Base-by-base conservation (phyloP, 1,284 basidiomycete species). In the Exobasidium rhododendri region DNA sequence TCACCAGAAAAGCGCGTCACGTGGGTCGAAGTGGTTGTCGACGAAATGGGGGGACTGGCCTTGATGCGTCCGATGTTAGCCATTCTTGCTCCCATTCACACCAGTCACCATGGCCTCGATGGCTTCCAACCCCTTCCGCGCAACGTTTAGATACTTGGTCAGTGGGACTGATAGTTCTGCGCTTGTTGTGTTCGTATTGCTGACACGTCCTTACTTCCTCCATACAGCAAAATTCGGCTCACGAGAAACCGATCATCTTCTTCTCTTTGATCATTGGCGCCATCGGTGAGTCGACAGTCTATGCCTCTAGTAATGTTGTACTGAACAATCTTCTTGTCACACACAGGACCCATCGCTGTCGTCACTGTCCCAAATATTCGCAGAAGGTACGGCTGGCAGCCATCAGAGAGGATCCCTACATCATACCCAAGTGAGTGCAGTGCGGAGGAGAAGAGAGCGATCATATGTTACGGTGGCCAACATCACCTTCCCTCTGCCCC, bases 211-310 rank as follows among this genome's bases (percentile, higher is more conserved):
- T n/a, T n/a, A n/a, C n/a, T n/a, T n/a, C n/a, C n/a, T n/a, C n/a
- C n/a, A n/a, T n/a, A 7, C 57, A 87, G 86, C 86, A 87, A 85
- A 87, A 89, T 65, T 86, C 88, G 75, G 91, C 92, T 40, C 94
- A 97, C 83, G 92, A 96, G 82, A 87, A 87, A 73, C 92, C 93
- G 40, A 89, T 91, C 75, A 86, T 96, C 80, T 94, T 94, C 83
- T 96, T 88, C 83, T 90, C 92, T 5, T 84, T 89, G 78, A 81
- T 87, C 57, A 82, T 96, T 64, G 93, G 92, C 49, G 76, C 70
- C 10, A 66, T 79, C 44, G 81, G 80, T 73, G 43, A 51, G 79
- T 63, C 2, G 4, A 45, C 40, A 43, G 40, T 43, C 10, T 3
- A 17, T 45, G 10, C 6, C n/a, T n/a, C n/a, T n/a, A n/a, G n/a